Conservation (phyloP, 2,329 filamentous ascomycete genomes). For the Colletotrichum salicis region DNA sequence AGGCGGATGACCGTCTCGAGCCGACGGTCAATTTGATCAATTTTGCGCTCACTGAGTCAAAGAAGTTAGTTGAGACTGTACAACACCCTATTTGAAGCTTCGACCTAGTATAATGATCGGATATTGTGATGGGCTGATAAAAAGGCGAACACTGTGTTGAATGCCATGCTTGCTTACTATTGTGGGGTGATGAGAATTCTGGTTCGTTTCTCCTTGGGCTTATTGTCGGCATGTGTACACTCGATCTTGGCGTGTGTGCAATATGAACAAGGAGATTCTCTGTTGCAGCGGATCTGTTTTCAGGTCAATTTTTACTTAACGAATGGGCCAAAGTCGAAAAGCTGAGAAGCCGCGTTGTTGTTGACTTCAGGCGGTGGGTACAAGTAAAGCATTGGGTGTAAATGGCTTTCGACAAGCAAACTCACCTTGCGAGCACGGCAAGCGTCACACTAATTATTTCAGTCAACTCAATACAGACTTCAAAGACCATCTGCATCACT, state of each 20-base stretch:
- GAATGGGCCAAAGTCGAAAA: not conserved
- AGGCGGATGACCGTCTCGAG: constrained; percentile 48
- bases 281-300: constrained; percentile 49
- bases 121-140: not conserved
- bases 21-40: constrained; percentile 50
- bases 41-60: constrained; percentile 48
- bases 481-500: not conserved
- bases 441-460: constrained; percentile 42
- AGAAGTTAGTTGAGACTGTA: not conserved
- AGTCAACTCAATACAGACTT: not conserved
- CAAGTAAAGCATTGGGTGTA: not conserved
- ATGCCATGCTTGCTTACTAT: constrained; percentile 44
- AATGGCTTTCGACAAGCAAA: not conserved
- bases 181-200: constrained; percentile 50
- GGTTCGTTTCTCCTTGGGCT: constrained; percentile 49
- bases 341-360: not conserved
- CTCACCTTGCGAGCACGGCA: constrained; percentile 46
- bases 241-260: constrained; percentile 49
- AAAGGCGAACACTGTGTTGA: not conserved
- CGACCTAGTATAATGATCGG: not conserved
- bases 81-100: not conserved
- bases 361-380: not conserved
- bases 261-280: constrained; percentile 49
- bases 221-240: constrained; percentile 47
- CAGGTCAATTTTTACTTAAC: not conserved